Evolutionary conservation across 1,284 basidiomycete genomes (phyloP), one percentile per base, ranked within the genome.

Genomic region (Boletus calvinii): DNA sequence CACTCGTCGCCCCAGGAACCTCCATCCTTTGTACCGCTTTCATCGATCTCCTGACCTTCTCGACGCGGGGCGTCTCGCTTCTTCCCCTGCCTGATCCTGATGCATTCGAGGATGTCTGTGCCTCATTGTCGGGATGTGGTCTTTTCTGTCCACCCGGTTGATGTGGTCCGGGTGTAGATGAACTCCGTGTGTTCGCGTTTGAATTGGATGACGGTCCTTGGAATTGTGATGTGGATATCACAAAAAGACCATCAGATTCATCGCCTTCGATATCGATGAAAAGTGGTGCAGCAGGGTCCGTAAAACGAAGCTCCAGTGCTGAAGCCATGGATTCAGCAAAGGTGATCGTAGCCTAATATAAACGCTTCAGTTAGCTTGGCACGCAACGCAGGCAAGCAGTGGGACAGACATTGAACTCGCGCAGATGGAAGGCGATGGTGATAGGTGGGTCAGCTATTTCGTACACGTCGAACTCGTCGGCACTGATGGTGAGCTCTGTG

Each of bases 381-480:
- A 48, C 15, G 46, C 38, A 46, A 54, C 39, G 43, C 31, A 20
- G 48, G 46, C 13, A 48, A 35, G 53, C 7, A 60, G 38, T 15
- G 47, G 29, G 39, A 54, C 46, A 49, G 15, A 90, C 89, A 60
- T 84, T 88, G 69, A 92, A 91, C 70, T 92, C 90, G 34, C 85
- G 81, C 37, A 92, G 68, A 68, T 91, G 89, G 61, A 92, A 91
- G 2, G 81, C 82, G 48, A 92, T 78, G 2, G 80, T 83, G 38
- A 79, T 77, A 1, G 88, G 85, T 13, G 78, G 68, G 4, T 75
- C 68, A 57, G 74, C 75, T 8, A 91, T 71, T 41, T 87, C 79
- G 61, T 92, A 92, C 0, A 77, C 67, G 46, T 92, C 87, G 58
- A 92, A 92, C 61, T 90, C 89, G 36, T 87, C 86, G 1, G 78